Percentiles rank a stretch among this genome's conserved stretches.
These are phyloP conservation scores for Retiboletus fuscus DNA, from an alignment of 1,284 basidiomycete genomes.

Conservation along the genomic window DNA sequence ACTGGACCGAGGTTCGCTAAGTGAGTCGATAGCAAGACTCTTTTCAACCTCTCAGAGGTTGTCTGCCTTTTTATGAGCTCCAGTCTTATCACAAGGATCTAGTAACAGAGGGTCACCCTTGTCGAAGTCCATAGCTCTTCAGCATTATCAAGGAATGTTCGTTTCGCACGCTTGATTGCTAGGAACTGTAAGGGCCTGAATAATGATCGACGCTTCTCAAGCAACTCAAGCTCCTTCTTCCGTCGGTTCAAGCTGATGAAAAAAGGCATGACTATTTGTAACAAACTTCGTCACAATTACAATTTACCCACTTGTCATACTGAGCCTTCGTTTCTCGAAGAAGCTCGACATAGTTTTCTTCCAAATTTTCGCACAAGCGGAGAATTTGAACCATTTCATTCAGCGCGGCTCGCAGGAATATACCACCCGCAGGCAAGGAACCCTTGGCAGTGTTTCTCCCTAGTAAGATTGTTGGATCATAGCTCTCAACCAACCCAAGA, in stretches of 20 bases:
- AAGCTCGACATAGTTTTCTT: background rate
- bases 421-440: conserved; percentile 10
- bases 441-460: background rate
- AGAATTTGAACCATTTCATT: conserved; percentile 24
- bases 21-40: conserved; percentile 18
- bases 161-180: conserved; percentile 8
- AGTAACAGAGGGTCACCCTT: conserved; percentile 11
- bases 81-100: background rate
- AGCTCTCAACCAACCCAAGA: conserved; percentile 9
- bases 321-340: conserved; percentile 19
- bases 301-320: conserved; percentile 27
- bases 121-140: conserved; percentile 16
- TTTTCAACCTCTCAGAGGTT: conserved; percentile 27
- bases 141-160: conserved; percentile 5
- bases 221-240: conserved; percentile 19
- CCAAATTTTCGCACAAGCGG: background rate
- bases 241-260: conserved; percentile 13
- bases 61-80: conserved; percentile 22
- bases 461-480: background rate
- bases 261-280: background rate
- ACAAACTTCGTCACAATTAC: rapidly evolving
- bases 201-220: conserved; percentile 11
- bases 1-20: conserved; percentile 11
- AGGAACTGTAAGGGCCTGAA: background rate
- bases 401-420: conserved; percentile 29